Evolutionary conservation across 352 stramenopile genomes (phyloP).

Genomic region (Pythium plurisporium): DNA sequence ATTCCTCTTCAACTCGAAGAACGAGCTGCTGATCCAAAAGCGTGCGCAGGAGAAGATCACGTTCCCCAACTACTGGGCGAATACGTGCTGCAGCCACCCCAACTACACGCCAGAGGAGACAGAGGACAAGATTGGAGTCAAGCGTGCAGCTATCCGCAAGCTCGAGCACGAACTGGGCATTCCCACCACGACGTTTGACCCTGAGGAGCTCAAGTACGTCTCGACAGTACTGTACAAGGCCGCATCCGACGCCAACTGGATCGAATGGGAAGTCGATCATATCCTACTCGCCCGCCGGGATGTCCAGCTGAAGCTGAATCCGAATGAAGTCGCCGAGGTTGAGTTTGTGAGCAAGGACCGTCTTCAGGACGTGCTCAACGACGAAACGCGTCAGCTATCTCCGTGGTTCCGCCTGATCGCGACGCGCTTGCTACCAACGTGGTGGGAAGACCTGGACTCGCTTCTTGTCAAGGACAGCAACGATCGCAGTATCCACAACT

Average conservation of each 20-base stretch:
- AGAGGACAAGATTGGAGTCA: conserved; percentile 77
- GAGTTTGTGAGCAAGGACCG: conserved; percentile 85
- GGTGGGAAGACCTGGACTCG: conserved; percentile 68
- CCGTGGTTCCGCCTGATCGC: conserved; percentile 86
- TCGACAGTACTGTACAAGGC: conserved; percentile 98
- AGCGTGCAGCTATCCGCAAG: conserved; percentile 96
- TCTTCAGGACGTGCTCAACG: conserved; percentile 48
- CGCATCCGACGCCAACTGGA: conserved; percentile 88
- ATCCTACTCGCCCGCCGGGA: conserved; percentile 91
- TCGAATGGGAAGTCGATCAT: conserved; percentile 99
- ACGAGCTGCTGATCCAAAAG: conserved; percentile 88
- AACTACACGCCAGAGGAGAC: conserved; percentile 91
- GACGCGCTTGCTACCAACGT: conserved; percentile 54
- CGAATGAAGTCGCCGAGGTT: conserved; percentile 90
- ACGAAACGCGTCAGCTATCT: conserved; percentile 56
- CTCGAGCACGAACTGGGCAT: conserved; percentile 98
- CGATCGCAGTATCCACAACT: conserved; percentile 60
- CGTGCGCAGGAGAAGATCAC: conserved; percentile 97
- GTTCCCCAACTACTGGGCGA: conserved; percentile 98
- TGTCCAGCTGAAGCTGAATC: conserved; percentile 85
- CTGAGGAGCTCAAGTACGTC: conserved; percentile 93
- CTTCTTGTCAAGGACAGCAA: conserved; percentile 49
- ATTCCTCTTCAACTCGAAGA: conserved; percentile 85
- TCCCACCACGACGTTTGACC: conserved; percentile 62
- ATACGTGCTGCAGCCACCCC: conserved; percentile 98